These are phyloP conservation scores for Talinum fruticosum DNA, from an alignment of 148 eudicot species.

Conservation along the genomic window DNA sequence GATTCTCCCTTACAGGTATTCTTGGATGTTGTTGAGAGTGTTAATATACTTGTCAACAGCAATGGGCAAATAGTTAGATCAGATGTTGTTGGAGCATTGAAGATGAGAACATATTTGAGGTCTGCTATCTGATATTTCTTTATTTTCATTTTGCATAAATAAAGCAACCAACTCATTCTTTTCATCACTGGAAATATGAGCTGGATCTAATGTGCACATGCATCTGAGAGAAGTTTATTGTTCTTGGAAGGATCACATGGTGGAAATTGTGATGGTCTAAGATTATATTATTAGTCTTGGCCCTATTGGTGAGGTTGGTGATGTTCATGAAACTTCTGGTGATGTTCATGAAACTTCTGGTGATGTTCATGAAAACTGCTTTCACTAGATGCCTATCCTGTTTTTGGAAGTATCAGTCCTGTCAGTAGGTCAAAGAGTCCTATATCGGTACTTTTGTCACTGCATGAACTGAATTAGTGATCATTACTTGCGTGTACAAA, in stretches of 20 bases:
- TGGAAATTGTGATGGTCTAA: neutral
- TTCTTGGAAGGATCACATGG: neutral
- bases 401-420: neutral
- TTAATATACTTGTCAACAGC: conserved; percentile 95
- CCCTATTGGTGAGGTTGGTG: neutral
- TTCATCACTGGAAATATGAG: neutral
- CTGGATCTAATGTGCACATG: neutral
- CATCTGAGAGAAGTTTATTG: neutral
- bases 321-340: neutral
- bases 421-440: neutral
- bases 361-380: neutral
- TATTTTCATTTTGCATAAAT: neutral
- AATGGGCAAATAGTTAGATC: conserved; percentile 96
- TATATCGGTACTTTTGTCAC: neutral
- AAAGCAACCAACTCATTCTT: neutral
- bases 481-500: neutral
- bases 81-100: conserved; percentile 92
- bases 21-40: conserved; percentile 98
- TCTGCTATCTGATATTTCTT: conserved; percentile 17
- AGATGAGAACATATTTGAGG: conserved; percentile 97
- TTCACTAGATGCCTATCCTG: neutral
- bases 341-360: neutral
- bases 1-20: conserved; percentile 54
- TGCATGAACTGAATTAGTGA: neutral
- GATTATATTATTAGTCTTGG: neutral